phyloP scores from a whole-genome alignment of 1,139 yeast species.

The Geotrichum europaeum region DNA sequence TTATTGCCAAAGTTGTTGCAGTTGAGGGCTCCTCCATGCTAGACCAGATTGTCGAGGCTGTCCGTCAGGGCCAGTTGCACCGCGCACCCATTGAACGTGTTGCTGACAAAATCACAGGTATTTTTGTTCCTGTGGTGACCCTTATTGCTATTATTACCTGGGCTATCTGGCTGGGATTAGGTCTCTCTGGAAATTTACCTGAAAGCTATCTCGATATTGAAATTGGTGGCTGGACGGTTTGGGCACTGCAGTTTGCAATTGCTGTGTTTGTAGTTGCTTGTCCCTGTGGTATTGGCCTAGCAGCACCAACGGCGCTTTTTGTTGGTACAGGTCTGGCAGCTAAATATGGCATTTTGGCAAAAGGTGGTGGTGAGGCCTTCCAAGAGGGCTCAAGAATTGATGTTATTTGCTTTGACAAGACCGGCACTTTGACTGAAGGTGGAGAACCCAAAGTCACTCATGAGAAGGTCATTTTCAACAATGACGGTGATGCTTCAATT shows the following conservation, averaged over 20 bases:
- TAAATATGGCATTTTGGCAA: slow-evolving; percentile 63
- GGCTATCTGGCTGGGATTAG: slow-evolving; percentile 61
- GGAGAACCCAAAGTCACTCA: slow-evolving; percentile 57
- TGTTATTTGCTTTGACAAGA: slow-evolving; percentile 70
- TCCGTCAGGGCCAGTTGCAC: slow-evolving; percentile 65
- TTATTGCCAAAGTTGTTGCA: slow-evolving; percentile 54
- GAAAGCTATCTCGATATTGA: slow-evolving; percentile 52
- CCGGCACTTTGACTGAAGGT: slow-evolving; percentile 66
- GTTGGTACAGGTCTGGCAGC: slow-evolving; percentile 90
- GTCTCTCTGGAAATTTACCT: slow-evolving; percentile 52
- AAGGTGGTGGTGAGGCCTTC: slow-evolving; percentile 79
- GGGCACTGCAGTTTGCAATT: slow-evolving; percentile 73
- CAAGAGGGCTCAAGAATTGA: slow-evolving; percentile 65
- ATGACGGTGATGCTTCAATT: slow-evolving; percentile 10
- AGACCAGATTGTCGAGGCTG: slow-evolving; percentile 64
- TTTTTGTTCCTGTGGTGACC: slow-evolving; percentile 66
- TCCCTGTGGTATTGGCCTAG: slow-evolving; percentile 87
- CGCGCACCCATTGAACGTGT: slow-evolving; percentile 70
- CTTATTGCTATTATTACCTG: slow-evolving; percentile 57
- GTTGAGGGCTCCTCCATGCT: slow-evolving; percentile 60
- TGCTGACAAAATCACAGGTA: slow-evolving; percentile 65
- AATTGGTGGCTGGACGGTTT: slow-evolving; percentile 68
- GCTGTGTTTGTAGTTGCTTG: slow-evolving; percentile 85
- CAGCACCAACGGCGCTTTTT: slow-evolving; percentile 89
- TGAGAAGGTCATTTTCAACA: slow-evolving; percentile 29